Percentiles rank a stretch among this genome's conserved stretches.
These are phyloP conservation scores for Wickerhamomyces canadensis DNA, from an alignment of 805 yeast species.

Conservation along the genomic window DNA sequence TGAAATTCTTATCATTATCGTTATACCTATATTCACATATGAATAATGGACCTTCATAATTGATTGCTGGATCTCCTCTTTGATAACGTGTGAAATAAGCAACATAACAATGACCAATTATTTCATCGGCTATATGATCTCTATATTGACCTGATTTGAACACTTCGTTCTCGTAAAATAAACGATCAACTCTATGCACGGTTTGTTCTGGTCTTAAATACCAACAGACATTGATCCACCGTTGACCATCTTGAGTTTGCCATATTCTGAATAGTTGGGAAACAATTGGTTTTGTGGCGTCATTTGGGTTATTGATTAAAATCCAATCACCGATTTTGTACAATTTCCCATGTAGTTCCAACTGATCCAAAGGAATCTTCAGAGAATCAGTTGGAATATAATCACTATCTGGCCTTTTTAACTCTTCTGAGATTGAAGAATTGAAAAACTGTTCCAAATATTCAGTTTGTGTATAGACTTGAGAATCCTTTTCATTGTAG, in stretches of 20 bases:
- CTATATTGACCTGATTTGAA: constrained; percentile 95
- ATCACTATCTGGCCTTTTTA: constrained; percentile 77
- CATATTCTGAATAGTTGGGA: constrained; percentile 93
- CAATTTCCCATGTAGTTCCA: constrained; percentile 62
- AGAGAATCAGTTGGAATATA: constrained; percentile 50
- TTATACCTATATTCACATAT: constrained; percentile 94
- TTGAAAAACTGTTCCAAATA: constrained; percentile 58
- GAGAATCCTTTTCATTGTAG: constrained; percentile 54
- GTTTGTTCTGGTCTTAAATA: constrained; percentile 97
- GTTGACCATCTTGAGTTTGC: constrained; percentile 76
- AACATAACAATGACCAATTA: constrained; percentile 90
- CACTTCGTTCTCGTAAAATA: constrained; percentile 91
- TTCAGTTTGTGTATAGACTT: constrained; percentile 55
- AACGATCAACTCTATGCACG: constrained; percentile 83
- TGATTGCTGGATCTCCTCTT: constrained; percentile 86
- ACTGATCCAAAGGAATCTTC: constrained; percentile 75
- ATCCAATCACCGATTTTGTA: constrained; percentile 96
- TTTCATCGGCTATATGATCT: constrained; percentile 85
- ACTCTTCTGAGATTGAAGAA: constrained; percentile 56
- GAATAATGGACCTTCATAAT: constrained; percentile 77
- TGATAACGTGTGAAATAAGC: constrained; percentile 91
- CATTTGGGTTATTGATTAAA: constrained; percentile 79
- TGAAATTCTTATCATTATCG: constrained; percentile 84
- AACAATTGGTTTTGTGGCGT: constrained; percentile 82
- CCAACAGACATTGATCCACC: constrained; percentile 95